phyloP scores from a whole-genome alignment of 2,329 filamentous ascomycete species.

The Coniella vitis region DNA sequence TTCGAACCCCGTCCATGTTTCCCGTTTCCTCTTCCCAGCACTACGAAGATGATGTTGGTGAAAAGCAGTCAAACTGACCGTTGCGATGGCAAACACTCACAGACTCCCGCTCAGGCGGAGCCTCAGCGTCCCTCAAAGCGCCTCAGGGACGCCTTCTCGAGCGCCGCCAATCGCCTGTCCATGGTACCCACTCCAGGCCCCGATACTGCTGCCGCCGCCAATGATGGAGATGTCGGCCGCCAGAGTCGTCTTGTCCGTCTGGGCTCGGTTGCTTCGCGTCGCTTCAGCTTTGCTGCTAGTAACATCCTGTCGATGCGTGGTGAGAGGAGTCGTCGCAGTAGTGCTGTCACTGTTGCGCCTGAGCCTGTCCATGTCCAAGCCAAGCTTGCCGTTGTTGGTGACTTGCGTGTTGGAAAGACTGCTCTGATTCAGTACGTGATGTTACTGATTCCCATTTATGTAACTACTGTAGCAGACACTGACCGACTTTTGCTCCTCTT shows the following conservation, averaged over 20 bases:
- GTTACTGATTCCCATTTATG: too few species aligned
- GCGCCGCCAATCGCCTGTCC: conserved; percentile 4
- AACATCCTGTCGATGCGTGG: background rate
- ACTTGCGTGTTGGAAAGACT: background rate
- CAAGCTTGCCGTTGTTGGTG: background rate
- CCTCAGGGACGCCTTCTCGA: background rate
- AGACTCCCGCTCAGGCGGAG: background rate
- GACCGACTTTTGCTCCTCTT: too few species aligned
- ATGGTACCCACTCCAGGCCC: background rate
- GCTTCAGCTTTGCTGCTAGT: background rate
- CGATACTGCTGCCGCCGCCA: background rate
- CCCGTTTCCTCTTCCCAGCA: too few species aligned
- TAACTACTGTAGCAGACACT: too few species aligned
- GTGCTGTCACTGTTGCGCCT: background rate
- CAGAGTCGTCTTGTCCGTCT: conserved; percentile 5
- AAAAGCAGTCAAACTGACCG: background rate
- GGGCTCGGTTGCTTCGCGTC: background rate
- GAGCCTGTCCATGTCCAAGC: background rate
- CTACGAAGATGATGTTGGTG: too few species aligned
- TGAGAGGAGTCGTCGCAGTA: background rate
- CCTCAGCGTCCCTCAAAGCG: conserved; percentile 1
- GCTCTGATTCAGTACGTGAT: background rate
- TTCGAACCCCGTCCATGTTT: too few species aligned
- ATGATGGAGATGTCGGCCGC: background rate
- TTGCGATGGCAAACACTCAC: background rate